Base-by-base conservation (phyloP, 805 yeast genomes). In the Yamadazyma philogaea region DNA sequence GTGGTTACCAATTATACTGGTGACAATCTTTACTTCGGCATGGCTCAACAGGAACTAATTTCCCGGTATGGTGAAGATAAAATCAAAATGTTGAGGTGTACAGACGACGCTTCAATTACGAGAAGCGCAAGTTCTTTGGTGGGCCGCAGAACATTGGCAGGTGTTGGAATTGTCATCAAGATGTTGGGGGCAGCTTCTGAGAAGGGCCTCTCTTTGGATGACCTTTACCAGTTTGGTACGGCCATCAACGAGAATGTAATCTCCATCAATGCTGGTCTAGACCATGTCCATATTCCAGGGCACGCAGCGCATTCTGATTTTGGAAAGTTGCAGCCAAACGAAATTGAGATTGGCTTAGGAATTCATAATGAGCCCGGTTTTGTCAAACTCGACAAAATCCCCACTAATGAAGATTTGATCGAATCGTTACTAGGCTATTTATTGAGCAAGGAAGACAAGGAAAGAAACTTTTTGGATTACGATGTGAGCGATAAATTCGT, bases 361-460 rank as follows among this genome's bases (percentile, higher is more conserved):
- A 66, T 66, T 34, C 73, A 67, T 44, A 66, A 66, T 45, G 73
- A 67, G 46, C 69, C 70, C 0, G 69, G 69, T 16, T 65, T 62
- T 7, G 46, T 52, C 24, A 63, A 63, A 43, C 35, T 61, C 11
- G 53, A 59, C 18, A 40, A 50, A 11, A 51, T 66, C 37, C 69
- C 69, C 7, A 37, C 55, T 6, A 64, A 61, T 36, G 69, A 64
- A 41, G 62, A 53, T 24, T 51, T 66, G 33, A 50, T 64, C 24
- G 49, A 47, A 17, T 47, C 47, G 5, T 45, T 66, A 46, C 52
- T 64, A 33, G 45, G 49, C 27, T 50, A 53, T 32, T 44, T 65
- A 12, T 53, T 65, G 36, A 60, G 60, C 39, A 52, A 50, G 15
- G 37, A 40, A 2, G 63, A 58, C 34, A 36, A 37, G 6, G 65